Conservation (phyloP, 176 grass and related monocot species). For the Bonia amplexicaulis region DNA sequence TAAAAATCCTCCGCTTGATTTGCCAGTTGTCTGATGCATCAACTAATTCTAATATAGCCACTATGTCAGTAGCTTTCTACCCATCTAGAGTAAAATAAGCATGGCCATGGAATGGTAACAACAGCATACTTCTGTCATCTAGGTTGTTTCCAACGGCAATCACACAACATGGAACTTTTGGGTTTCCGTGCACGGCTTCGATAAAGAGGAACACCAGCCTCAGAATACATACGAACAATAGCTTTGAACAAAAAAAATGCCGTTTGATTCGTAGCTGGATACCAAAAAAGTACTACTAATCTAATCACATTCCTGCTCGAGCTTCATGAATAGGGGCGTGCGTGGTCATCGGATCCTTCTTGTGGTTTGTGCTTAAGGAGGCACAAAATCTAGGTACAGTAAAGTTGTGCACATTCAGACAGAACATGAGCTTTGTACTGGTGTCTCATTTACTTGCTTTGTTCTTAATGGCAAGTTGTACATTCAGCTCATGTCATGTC, state of each 20-base stretch:
- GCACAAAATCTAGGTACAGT: conserved; percentile 15
- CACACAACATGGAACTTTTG: conserved; percentile 33
- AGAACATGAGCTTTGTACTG: conserved; percentile 24
- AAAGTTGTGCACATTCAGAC: conserved; percentile 18
- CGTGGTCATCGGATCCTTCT: conserved; percentile 12
- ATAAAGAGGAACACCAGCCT: conserved; percentile 16
- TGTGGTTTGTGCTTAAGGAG: neutral
- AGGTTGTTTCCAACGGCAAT: conserved; percentile 1
- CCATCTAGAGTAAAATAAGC: neutral
- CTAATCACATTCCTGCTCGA: conserved; percentile 14
- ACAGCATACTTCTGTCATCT: conserved; percentile 13
- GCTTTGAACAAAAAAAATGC: neutral
- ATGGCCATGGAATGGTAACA: neutral
- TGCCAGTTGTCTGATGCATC: neutral
- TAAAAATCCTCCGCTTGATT: neutral
- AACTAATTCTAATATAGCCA: neutral
- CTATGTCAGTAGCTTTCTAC: conserved; percentile 13
- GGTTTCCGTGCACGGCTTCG: conserved; percentile 23
- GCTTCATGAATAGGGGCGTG: neutral
- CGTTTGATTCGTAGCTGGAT: neutral
- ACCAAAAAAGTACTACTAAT: neutral
- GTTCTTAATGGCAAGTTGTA: conserved; percentile 1
- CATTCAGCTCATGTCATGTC: conserved; percentile 21
- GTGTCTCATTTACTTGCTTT: conserved; percentile 7
- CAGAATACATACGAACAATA: neutral